Percentiles rank a stretch among this genome's conserved stretches.
phyloP scores from a whole-genome alignment of 2,329 filamentous ascomycete genomes.

The Penicillium sp. region DNA sequence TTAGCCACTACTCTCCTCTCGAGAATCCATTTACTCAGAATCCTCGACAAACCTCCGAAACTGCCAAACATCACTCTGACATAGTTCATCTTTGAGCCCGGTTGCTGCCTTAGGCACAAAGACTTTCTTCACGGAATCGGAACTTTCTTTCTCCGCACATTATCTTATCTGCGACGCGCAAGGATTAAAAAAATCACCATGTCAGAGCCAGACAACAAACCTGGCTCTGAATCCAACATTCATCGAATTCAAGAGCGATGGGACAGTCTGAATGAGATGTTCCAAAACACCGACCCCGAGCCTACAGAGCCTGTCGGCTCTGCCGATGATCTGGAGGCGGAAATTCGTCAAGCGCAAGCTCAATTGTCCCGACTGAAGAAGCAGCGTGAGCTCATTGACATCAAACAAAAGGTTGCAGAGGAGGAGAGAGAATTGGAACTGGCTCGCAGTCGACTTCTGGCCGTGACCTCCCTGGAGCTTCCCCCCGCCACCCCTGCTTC shows the following conservation, averaged over 20 bases:
- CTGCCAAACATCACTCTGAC: not conserved
- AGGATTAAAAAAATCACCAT: slow-evolving; percentile 3
- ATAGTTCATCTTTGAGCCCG: not conserved
- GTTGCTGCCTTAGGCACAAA: not conserved
- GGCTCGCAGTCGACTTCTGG: slow-evolving; percentile 4
- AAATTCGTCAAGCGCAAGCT: slow-evolving; percentile 9
- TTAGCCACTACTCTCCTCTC: no score
- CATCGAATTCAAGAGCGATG: slow-evolving; percentile 3
- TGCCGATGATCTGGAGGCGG: slow-evolving; percentile 5
- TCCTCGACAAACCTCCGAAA: not conserved
- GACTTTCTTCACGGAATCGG: slow-evolving; percentile 3
- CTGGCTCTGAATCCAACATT: not conserved
- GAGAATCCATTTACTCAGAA: no score
- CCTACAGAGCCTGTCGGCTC: not conserved
- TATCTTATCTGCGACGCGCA: slow-evolving; percentile 3
- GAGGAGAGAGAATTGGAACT: slow-evolving; percentile 1
- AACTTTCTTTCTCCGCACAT: not conserved
- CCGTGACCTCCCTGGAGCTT: not conserved
- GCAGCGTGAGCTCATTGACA: slow-evolving; percentile 11
- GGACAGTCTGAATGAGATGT: slow-evolving; percentile 4
- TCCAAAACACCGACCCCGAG: not conserved
- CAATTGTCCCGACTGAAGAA: slow-evolving; percentile 6
- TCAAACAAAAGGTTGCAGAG: slow-evolving; percentile 10
- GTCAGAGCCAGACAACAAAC: slow-evolving; percentile 1
- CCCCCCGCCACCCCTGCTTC: not conserved